Percentiles rank a stretch among this genome's conserved stretches.
These are phyloP conservation scores for Leptographium lundbergii DNA, from an alignment of 2,329 filamentous ascomycete genomes.

Conservation along the genomic window DNA sequence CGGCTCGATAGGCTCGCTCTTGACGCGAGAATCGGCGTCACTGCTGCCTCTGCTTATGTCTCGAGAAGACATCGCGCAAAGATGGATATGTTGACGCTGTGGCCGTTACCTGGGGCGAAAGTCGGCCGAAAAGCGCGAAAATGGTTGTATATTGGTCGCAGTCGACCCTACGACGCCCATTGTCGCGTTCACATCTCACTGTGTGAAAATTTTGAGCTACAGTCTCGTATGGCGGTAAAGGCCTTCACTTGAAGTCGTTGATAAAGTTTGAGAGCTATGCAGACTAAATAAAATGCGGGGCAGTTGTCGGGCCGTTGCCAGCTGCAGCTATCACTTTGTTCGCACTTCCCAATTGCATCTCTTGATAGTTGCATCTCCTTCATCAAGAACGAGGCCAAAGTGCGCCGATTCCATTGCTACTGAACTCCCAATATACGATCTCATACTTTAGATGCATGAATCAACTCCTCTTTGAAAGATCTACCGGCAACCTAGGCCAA, in stretches of 20 bases:
- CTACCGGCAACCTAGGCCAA: conserved; percentile 53
- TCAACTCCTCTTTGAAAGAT: conserved; percentile 63
- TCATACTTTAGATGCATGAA: conserved; percentile 40
- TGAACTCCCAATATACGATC: neutral
- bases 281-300: neutral
- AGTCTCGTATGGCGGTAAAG: neutral
- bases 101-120: neutral
- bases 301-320: neutral
- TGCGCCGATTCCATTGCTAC: neutral
- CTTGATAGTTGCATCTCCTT: neutral
- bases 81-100: neutral
- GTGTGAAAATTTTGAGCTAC: neutral
- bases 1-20: neutral
- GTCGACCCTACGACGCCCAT: neutral
- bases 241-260: neutral
- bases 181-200: neutral
- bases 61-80: neutral
- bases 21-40: neutral
- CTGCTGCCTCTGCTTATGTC: neutral
- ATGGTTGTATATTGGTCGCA: neutral
- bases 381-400: neutral
- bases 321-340: neutral
- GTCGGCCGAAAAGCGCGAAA: neutral
- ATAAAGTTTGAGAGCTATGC: neutral
- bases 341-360: neutral